These are phyloP conservation scores for Fusarium albidum DNA, from an alignment of 2,329 filamentous ascomycete genomes.

Conservation along the genomic window DNA sequence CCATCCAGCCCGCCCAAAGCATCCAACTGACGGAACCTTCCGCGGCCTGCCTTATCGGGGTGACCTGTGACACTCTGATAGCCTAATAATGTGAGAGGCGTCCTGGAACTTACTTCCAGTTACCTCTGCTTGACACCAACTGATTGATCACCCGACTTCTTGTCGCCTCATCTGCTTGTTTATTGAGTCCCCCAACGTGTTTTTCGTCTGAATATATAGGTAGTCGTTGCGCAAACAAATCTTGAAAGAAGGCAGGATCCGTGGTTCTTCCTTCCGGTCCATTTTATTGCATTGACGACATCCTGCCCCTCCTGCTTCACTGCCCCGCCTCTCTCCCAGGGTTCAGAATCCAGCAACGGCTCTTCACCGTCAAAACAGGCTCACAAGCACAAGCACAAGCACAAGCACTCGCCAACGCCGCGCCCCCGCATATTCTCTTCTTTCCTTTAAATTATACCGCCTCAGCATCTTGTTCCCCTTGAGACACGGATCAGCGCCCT, in stretches of 20 bases:
- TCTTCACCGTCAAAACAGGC: constrained; percentile 13
- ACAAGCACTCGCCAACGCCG: not conserved
- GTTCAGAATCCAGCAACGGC: constrained; percentile 24
- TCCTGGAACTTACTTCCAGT: too few relatives aligned
- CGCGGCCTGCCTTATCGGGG: constrained; percentile 36
- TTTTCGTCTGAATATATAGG: too few relatives aligned
- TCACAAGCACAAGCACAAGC: not conserved
- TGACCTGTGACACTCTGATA: constrained; percentile 2
- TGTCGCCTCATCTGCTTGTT: too few relatives aligned
- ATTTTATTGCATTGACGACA: constrained; percentile 1
- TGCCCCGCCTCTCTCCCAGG: constrained; percentile 29
- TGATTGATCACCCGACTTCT: too few relatives aligned
- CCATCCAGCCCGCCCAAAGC: constrained; percentile 13
- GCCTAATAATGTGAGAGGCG: constrained; percentile 1
- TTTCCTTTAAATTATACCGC: not conserved
- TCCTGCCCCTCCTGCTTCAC: constrained; percentile 4
- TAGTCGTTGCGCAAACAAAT: too few relatives aligned
- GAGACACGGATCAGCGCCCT: not conserved
- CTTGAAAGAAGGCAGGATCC: too few relatives aligned
- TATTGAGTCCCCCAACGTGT: too few relatives aligned
- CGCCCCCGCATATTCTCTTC: not conserved
- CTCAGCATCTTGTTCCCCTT: not conserved
- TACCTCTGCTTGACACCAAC: too few relatives aligned
- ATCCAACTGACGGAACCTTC: constrained; percentile 25
- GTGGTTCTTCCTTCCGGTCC: not conserved